Conservation (phyloP, 768 basidiomycete species). For the Boletus tylopilopsis region DNA sequence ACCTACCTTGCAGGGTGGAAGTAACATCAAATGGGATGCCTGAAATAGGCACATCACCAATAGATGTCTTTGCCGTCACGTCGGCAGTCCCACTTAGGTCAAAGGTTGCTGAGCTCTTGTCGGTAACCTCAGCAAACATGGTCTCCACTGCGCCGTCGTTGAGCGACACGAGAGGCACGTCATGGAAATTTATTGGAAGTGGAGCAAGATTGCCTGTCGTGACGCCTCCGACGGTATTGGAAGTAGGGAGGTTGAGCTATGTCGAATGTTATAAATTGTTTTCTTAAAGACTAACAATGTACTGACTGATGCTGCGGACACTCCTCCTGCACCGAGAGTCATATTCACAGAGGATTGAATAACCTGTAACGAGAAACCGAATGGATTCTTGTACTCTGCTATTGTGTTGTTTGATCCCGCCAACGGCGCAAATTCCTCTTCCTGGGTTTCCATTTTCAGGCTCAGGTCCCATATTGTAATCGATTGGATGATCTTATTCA, state of each 20-base stretch:
- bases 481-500: slow-evolving; percentile 53
- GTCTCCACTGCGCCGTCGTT: slow-evolving; percentile 50
- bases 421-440: slow-evolving; percentile 57
- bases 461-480: slow-evolving; percentile 57
- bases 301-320: slow-evolving; percentile 51
- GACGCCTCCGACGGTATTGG: slow-evolving; percentile 51
- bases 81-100: slow-evolving; percentile 54
- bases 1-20: slow-evolving; percentile 50
- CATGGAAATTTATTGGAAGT: slow-evolving; percentile 52
- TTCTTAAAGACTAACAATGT: not conserved
- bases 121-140: slow-evolving; percentile 59
- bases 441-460: slow-evolving; percentile 46
- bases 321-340: slow-evolving; percentile 44
- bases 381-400: slow-evolving; percentile 67
- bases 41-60: slow-evolving; percentile 64
- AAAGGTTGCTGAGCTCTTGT: slow-evolving; percentile 41
- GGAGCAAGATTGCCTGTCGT: slow-evolving; percentile 68
- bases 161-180: slow-evolving; percentile 54
- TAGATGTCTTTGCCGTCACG: slow-evolving; percentile 55
- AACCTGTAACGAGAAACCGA: slow-evolving; percentile 71
- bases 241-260: slow-evolving; percentile 50
- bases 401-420: slow-evolving; percentile 53
- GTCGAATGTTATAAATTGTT: not conserved
- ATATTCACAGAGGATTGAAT: slow-evolving; percentile 53
- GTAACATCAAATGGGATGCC: slow-evolving; percentile 60